phyloP scores from a whole-genome alignment of 1,284 basidiomycete genomes.

The Moesziomyces sp. region DNA sequence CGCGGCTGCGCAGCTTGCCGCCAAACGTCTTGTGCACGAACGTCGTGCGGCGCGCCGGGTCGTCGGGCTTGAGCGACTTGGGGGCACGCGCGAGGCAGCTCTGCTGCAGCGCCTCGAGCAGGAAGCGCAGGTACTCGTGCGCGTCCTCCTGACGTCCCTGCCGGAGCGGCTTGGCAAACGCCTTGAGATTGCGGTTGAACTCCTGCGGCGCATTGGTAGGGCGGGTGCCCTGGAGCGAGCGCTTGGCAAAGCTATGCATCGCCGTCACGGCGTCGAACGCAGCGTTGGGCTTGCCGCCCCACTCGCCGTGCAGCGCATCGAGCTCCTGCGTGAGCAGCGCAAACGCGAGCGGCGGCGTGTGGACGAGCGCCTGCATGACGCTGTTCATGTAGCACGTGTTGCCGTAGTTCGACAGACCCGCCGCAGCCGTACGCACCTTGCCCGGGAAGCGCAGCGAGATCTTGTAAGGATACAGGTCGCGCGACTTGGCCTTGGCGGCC shows the following conservation, averaged over 20 bases:
- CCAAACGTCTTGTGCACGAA: slow-evolving; percentile 96
- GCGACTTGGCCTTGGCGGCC: slow-evolving; percentile 22
- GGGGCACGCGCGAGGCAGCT: slow-evolving; percentile 79
- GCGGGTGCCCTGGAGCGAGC: slow-evolving; percentile 34
- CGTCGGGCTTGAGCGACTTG: slow-evolving; percentile 72
- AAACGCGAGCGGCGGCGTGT: slow-evolving; percentile 88
- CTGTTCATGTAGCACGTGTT: slow-evolving; percentile 99
- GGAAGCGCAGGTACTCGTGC: slow-evolving; percentile 96
- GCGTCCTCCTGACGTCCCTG: slow-evolving; percentile 95
- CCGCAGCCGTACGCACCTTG: slow-evolving; percentile 25
- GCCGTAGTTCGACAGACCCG: slow-evolving; percentile 86
- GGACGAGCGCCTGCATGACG: slow-evolving; percentile 89
- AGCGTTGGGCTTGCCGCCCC: slow-evolving; percentile 44
- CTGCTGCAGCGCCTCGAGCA: slow-evolving; percentile 89
- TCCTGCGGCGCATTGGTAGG: slow-evolving; percentile 47
- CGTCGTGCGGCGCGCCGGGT: slow-evolving; percentile 81
- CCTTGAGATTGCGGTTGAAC: slow-evolving; percentile 68
- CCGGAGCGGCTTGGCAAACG: slow-evolving; percentile 89
- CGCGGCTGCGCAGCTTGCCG: slow-evolving; percentile 88
- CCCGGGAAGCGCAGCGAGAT: slow-evolving; percentile 51
- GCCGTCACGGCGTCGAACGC: slow-evolving; percentile 55
- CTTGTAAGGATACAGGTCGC: slow-evolving; percentile 46
- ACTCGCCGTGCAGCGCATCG: slow-evolving; percentile 69
- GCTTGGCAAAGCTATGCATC: slow-evolving; percentile 75
- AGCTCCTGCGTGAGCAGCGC: slow-evolving; percentile 74